A percentile compares a stretch with the other conserved stretches of the same genome.
phyloP scores from a whole-genome alignment of 2,329 filamentous ascomycete species.

The Aphanocladium album region DNA sequence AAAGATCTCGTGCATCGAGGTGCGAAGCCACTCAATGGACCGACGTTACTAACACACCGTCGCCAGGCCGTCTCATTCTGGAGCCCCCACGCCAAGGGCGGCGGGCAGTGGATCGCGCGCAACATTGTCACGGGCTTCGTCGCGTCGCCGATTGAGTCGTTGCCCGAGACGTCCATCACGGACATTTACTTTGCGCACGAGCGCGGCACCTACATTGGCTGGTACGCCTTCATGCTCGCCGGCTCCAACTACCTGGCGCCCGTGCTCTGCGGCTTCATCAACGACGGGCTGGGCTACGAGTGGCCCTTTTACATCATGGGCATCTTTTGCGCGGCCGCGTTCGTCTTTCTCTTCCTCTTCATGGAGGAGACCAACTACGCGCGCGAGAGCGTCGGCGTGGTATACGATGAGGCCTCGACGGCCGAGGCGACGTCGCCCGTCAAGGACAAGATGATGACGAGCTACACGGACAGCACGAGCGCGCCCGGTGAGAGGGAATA shows the following conservation, averaged over 20 bases:
- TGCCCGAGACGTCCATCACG: slow-evolving; percentile 40
- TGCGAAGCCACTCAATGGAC: no score
- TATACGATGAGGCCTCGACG: neutral
- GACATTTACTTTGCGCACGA: slow-evolving; percentile 40
- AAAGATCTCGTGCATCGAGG: neutral
- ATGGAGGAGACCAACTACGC: slow-evolving; percentile 56
- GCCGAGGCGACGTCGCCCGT: neutral
- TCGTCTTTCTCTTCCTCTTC: slow-evolving; percentile 46
- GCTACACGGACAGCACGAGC: no score
- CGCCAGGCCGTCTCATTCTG: slow-evolving; percentile 20
- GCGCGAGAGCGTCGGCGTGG: slow-evolving; percentile 20
- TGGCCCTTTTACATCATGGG: slow-evolving; percentile 41
- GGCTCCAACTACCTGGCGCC: slow-evolving; percentile 39
- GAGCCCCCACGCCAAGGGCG: slow-evolving; percentile 33
- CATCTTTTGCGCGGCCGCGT: slow-evolving; percentile 32
- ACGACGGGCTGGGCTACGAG: slow-evolving; percentile 34
- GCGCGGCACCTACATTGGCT: slow-evolving; percentile 37
- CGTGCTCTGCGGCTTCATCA: slow-evolving; percentile 40
- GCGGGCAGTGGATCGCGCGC: slow-evolving; percentile 40
- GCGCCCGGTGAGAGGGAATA: neutral
- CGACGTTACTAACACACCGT: neutral
- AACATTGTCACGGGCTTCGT: slow-evolving; percentile 41
- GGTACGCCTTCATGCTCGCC: slow-evolving; percentile 36
- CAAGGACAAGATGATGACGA: neutral
- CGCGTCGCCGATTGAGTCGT: slow-evolving; percentile 39